Percentiles rank a stretch among this genome's conserved stretches.
These are phyloP conservation scores for Aspergillus novofumigatus DNA, from an alignment of 2,329 filamentous ascomycete genomes.

Conservation along the genomic window DNA sequence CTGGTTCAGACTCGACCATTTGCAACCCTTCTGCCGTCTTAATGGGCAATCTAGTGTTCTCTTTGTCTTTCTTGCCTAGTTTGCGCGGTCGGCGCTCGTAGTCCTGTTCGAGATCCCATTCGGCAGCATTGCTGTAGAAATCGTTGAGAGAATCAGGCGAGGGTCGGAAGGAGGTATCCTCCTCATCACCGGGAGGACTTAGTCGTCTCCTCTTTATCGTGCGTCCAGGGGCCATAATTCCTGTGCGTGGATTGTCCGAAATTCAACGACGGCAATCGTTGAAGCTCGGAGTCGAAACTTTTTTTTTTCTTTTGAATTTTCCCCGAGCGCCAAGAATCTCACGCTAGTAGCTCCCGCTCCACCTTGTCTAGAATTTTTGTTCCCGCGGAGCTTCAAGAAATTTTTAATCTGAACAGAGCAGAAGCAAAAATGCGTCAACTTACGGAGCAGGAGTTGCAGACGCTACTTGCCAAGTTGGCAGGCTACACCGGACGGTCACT, in stretches of 20 bases:
- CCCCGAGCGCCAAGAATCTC: slow-evolving; percentile 24
- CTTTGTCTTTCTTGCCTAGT: slow-evolving; percentile 66
- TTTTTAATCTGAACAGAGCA: not conserved
- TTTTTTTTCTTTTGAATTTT: slow-evolving; percentile 17
- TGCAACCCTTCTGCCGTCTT: slow-evolving; percentile 80
- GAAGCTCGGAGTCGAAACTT: slow-evolving; percentile 13
- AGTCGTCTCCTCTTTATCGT: slow-evolving; percentile 49
- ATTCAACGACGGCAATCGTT: not conserved
- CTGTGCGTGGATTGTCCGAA: slow-evolving; percentile 5
- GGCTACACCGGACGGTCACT: slow-evolving; percentile 86
- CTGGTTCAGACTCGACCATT: slow-evolving; percentile 45
- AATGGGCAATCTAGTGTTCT: slow-evolving; percentile 75
- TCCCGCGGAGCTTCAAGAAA: slow-evolving; percentile 16
- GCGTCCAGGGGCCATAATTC: slow-evolving; percentile 44
- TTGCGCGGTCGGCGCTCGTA: slow-evolving; percentile 81
- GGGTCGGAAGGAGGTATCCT: slow-evolving; percentile 22
- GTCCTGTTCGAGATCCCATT: slow-evolving; percentile 88
- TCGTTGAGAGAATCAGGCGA: slow-evolving; percentile 35
- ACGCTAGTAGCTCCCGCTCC: slow-evolving; percentile 19
- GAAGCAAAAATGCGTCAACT: slow-evolving; percentile 65
- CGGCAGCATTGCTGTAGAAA: slow-evolving; percentile 70
- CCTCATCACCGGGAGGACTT: slow-evolving; percentile 43
- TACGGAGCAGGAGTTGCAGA: slow-evolving; percentile 62
- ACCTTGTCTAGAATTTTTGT: slow-evolving; percentile 20
- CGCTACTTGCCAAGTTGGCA: slow-evolving; percentile 86